Base-by-base conservation (phyloP, 116 monocot genomes). In the Papilionanthe hybrid region DNA sequence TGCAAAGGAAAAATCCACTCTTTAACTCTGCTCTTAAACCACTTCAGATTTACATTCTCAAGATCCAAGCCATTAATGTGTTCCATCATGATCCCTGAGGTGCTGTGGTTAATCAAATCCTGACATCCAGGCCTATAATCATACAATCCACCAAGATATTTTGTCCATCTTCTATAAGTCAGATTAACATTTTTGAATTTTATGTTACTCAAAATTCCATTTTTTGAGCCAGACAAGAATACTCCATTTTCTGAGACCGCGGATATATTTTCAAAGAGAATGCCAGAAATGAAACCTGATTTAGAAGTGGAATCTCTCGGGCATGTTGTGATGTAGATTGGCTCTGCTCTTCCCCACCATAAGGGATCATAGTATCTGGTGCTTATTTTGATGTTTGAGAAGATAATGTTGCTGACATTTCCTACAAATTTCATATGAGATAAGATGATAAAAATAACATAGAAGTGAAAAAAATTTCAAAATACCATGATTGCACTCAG, bases 311-410 rank as follows among this genome's bases (percentile, higher is more conserved):
- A 80, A 58, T 93, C 83, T 37, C 94, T 80, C 32, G 91, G 93
- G 66, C 98, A 98, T 29, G 90, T 92, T 17, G 94, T 94, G 58
- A 98, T 85, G 85, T 94, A 98, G 41, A 94, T 98, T 0, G 98
- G 94, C 78, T 98, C 98, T 0, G 94, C 98, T 82, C 98, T 87
- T 72, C 98, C 98, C 98, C 98, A 98, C 98, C 98, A 98, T 42
- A 83, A 90, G 23, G 94, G 94, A 44, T 98, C 89, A 55, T 98
- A 98, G 84, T 94, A 98, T 72, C 93, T 94, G 27, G 94, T 98
- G 81, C 90, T 91, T n/a, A 94, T 87, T 30, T 86, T 91, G 78
- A 98, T 98, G 87, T 98, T 93, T 29, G 98, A 98, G 83, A 98
- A 98, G 44, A 87, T 78, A 23, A 98, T 47, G 78, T 84, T 81